Evolutionary conservation across 345 rosid species (phyloP).

Genomic region (Mercurialis annua): DNA sequence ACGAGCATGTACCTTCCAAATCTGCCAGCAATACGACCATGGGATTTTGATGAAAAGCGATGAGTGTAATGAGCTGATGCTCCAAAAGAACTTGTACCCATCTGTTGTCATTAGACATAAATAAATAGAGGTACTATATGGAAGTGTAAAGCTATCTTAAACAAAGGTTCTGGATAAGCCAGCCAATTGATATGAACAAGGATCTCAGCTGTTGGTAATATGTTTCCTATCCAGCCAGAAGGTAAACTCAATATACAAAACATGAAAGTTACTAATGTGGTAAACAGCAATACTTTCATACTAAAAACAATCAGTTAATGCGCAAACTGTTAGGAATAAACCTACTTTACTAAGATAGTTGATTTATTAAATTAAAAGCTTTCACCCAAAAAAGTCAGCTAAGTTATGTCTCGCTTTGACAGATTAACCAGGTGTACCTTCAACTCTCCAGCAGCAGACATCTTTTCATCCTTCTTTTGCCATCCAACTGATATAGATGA

Average conservation of each 20-base stretch:
- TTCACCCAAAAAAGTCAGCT: background rate
- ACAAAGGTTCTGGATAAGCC: background rate
- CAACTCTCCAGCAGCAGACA: constrained; percentile 70
- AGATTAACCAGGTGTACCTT: constrained; percentile 43
- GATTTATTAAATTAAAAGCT: background rate
- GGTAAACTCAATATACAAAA: background rate
- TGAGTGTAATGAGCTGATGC: constrained; percentile 73
- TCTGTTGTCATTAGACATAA: constrained; percentile 36
- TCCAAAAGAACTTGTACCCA: constrained; percentile 71
- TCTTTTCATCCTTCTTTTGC: constrained; percentile 73
- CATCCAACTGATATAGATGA: constrained; percentile 82
- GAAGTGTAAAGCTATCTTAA: background rate
- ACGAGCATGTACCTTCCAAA: constrained; percentile 58
- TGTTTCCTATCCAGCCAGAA: background rate
- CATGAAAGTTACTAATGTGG: background rate
- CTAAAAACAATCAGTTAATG: background rate
- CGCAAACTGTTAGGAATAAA: background rate
- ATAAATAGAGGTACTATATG: background rate
- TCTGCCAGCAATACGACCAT: constrained; percentile 75
- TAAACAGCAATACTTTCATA: no score
- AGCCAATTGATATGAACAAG: background rate
- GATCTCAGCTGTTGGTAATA: background rate
- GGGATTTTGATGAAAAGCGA: constrained; percentile 74
- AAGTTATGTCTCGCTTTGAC: background rate
- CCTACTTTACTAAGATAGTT: background rate